Percentiles rank a stretch among this genome's conserved stretches.
Conservation (phyloP, 208 protist genomes). For the Leishmania tropica region DNA sequence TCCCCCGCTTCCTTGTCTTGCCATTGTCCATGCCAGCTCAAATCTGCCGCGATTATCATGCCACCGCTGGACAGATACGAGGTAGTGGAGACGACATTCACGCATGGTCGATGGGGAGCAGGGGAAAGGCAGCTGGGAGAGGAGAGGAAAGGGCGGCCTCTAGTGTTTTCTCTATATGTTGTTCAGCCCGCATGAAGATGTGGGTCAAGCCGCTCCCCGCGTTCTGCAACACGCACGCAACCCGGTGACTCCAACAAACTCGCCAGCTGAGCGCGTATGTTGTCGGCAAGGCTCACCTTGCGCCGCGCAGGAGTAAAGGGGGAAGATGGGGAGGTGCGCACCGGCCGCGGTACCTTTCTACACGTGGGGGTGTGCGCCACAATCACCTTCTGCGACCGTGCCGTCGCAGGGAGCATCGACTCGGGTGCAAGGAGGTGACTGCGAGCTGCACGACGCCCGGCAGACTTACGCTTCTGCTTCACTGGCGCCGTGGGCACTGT, state of each 20-base stretch:
- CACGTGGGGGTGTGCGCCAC: constrained; percentile 10
- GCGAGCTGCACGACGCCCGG: constrained; percentile 2
- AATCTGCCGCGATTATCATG: not conserved
- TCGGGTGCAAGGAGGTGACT: constrained; percentile 14
- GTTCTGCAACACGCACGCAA: too few relatives aligned
- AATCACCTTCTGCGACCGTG: constrained; percentile 20
- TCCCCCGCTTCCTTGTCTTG: too few relatives aligned
- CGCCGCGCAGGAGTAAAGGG: constrained; percentile 13
- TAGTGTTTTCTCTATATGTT: constrained; percentile 12
- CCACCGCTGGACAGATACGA: not conserved
- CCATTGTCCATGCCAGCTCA: not conserved
- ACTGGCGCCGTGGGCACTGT: not conserved
- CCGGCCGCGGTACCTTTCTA: constrained; percentile 3
- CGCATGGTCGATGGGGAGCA: not conserved
- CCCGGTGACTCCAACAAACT: constrained; percentile 17
- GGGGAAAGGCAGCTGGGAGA: not conserved
- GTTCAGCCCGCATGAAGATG: not conserved
- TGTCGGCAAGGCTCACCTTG: constrained; percentile 18
- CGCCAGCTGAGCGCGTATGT: constrained; percentile 28
- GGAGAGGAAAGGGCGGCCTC: constrained; percentile 4
- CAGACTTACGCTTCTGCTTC: not conserved
- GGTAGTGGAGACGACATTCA: not conserved
- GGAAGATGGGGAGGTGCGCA: not conserved
- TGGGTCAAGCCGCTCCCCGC: not conserved
- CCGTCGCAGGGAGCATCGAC: constrained; percentile 23